Evolutionary conservation across 192 early-diverging fungal genomes (phyloP), one percentile per base, ranked within the genome.

Genomic region (Entomortierella beljakovae): DNA sequence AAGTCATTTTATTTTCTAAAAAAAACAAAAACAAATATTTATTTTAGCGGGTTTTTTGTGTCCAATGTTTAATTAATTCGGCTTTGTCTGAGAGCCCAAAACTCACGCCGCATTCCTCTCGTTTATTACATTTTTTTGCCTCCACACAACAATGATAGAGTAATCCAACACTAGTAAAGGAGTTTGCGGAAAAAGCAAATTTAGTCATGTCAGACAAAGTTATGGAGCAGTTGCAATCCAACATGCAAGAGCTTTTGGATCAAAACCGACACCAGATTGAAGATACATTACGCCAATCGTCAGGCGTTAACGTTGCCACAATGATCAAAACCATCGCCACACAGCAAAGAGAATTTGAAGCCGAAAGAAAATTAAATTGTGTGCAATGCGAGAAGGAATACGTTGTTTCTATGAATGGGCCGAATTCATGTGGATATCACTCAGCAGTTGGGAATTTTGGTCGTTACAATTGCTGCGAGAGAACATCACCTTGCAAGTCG

Each of bases 301-400:
- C 70, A 20, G 57, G 53, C 51, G 71, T 72, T 31, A 53, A 64
- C 4, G 62, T 82, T 0, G 68, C 72, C 1, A 61, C 71, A 3
- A 77, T 69, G 33, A 79, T 82, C 61, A 68, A 82, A 38, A 74
- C 70, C 33, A 29, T 82, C 43, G 75, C 69, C 1, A 28, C 49
- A 13, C 55, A 73, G 57, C 66, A 57, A 16, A 60, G 66, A 1
- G 81, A 79, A 13, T 59, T 38, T 0, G 81, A 82, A 18, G 60
- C 74, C 1, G 81, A 82, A 28, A 64, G 71, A 20, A 64, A 66
- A 16, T 25, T 82, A 29, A 67, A 56, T 6, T 82, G 81, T 54
- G 42, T 82, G 15, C 81, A 82, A 57, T 82, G 81, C 26, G 57
- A 73, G 40, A 49, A 73, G 61, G 70, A 71, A 23, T 82, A 82